Evolutionary conservation across 257 asterid genomes (phyloP).

Genomic region (Verbena officinalis): DNA sequence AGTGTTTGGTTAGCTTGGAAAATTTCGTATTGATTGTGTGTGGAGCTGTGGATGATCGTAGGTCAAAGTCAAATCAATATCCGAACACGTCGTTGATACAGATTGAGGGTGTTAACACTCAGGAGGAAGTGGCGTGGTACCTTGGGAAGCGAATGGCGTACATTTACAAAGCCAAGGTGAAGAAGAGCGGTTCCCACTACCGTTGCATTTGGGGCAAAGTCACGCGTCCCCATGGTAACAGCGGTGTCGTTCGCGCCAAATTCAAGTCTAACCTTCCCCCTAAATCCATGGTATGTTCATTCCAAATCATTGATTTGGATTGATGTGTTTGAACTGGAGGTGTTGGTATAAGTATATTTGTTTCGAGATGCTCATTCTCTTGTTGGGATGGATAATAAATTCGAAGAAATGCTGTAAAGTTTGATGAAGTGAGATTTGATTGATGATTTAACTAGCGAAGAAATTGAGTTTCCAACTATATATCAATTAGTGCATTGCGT

Average conservation of each 20-base stretch:
- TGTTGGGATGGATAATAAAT: too few relatives aligned
- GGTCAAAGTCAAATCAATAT: constrained; percentile 77
- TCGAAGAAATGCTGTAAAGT: too few relatives aligned
- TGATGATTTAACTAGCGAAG: too few relatives aligned
- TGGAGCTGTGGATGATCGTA: constrained; percentile 16
- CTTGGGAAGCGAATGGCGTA: constrained; percentile 65
- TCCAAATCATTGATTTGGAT: not conserved
- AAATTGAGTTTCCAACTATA: too few relatives aligned
- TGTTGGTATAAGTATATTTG: too few relatives aligned
- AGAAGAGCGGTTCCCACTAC: constrained; percentile 59
- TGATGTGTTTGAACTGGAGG: too few relatives aligned
- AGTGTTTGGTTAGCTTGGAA: not conserved
- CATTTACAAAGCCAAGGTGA: constrained; percentile 72
- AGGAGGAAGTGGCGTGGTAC: constrained; percentile 77
- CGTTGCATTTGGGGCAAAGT: constrained; percentile 78
- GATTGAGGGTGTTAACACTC: constrained; percentile 74
- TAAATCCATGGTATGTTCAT: too few relatives aligned
- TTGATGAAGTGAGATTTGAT: too few relatives aligned
- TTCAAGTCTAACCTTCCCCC: constrained; percentile 63
- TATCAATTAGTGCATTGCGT: too few relatives aligned
- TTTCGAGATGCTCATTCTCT: too few relatives aligned
- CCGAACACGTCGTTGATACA: constrained; percentile 69
- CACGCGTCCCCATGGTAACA: constrained; percentile 68
- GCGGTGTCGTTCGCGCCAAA: constrained; percentile 74
- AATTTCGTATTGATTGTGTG: not conserved